Base-by-base conservation (phyloP, 306 rosid genomes). In the Corylus heterophylla region DNA sequence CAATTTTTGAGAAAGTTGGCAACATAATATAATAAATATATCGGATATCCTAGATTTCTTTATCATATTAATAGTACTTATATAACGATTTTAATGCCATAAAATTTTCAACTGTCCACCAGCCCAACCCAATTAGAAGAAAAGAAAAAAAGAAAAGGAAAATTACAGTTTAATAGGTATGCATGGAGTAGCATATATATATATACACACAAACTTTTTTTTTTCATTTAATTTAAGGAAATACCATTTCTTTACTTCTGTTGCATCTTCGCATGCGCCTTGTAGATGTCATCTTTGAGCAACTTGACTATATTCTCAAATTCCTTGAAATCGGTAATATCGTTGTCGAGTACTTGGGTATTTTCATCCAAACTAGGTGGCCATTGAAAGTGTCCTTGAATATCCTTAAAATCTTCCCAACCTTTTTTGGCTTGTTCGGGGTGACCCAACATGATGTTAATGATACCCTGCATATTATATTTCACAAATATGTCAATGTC, bases 401-500 rank as follows among this genome's bases (percentile, higher is more conserved):
- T 50, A 9, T 4, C 3, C 55, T 8, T 4, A 70, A 79, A 86
- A 47, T 73, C 73, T 5, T 82, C 51, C 89, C 84, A 82, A 5
- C 3, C 39, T 12, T 64, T 4, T 69, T 61, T 18, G 14, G 84
- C 86, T 18, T 52, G 44, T 25, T 29, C 12, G 0, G 8, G 22
- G 9, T 29, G 4, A 7, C 17, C 78, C 18, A 0, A 18, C 82
- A 82, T 68, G 27, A 61, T 5, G 68, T 82, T 2, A 52, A 79
- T 62, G 25, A 86, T 73, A 69, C 86, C 82, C 89, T 86, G 76
- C 54, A 12, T 25, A 55, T 20, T 50, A 17, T 31, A 64, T 61
- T 45, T 55, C 62, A 50, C 12, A 35, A 82, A 31, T 17, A 11
- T 58, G 54, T 66, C 13, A 74, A 20, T 22, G 12, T 66, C 12